Evolutionary conservation across 352 stramenopile species (phyloP), one percentile per base, ranked within the genome.

Genomic region (Globisporangium alternatum): DNA sequence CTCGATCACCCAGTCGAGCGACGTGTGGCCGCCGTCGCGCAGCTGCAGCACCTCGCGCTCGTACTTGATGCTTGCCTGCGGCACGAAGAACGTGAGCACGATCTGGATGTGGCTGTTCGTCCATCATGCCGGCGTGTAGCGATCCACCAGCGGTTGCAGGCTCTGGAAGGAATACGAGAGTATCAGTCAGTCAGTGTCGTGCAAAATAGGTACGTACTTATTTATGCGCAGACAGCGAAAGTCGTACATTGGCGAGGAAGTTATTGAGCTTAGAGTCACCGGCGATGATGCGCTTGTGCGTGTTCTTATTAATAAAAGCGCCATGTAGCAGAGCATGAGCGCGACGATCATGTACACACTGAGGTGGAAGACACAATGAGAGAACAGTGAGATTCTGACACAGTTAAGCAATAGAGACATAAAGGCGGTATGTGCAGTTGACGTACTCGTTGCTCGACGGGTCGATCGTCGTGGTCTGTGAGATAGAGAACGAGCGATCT

Each of bases 21-120:
- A 78, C 10, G 81, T 72, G 19, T 90, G 82, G 17, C 84, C 84
- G 19, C 82, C 80, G 51, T 93, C 84, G 33, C 75, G 39, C 8
- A 91, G 64, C 12, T 47, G 56, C 6, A 93, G 62, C 5, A 93
- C 53, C 31, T 91, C 77, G 62, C 84, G 74, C 52, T 70, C 66
- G 71, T 90, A 93, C 43, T 71, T 41, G 44, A 93, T 57, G 15
- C 52, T 54, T 1, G 69, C 51, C 60, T 91, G 82, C 44, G 79
- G 84, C 37, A 91, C 71, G 57, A 93, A 39, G 44, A 93, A 88
- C 21, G 79, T 89, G 65, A 93, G 69, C 39, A 89, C 60, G 51
- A 83, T 78, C 64, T 93, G 84, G 33, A 90, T 68, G 60, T 93
- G 84, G 25, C 67, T 71, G 60, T 90, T 91, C 54, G 83, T 85